Conservation (phyloP, 257 asterid species). For the Nicotiana paniculata region DNA sequence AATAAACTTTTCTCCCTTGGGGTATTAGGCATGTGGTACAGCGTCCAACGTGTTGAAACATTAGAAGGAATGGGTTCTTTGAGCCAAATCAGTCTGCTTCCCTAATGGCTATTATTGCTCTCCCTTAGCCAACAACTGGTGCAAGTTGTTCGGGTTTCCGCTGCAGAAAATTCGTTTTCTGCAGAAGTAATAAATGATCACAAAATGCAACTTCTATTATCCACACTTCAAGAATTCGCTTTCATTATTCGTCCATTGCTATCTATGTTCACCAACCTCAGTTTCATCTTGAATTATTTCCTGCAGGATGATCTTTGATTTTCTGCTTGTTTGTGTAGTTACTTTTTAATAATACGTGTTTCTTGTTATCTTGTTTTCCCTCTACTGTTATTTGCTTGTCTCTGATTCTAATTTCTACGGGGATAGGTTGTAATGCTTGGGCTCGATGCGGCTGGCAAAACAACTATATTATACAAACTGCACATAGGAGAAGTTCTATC, state of each 20-base stretch:
- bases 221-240: background rate
- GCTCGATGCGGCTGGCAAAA: conserved; percentile 99
- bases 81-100: background rate
- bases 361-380: background rate
- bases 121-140: background rate
- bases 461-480: conserved; percentile 92
- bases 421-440: conserved; percentile 98
- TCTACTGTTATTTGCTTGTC: background rate
- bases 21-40: background rate
- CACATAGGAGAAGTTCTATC: conserved; percentile 98
- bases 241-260: background rate
- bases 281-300: background rate
- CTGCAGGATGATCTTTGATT: background rate
- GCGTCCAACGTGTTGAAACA: background rate
- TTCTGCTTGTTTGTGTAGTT: background rate
- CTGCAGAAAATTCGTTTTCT: background rate
- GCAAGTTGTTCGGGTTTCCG: background rate
- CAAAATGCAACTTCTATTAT: background rate
- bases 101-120: background rate
- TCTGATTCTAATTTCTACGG: background rate
- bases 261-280: background rate
- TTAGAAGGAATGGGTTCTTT: background rate
- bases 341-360: background rate
- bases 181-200: background rate
- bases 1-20: background rate